These are phyloP conservation scores for Entomophthora muscae DNA, from an alignment of 371 early-diverging fungal genomes.

Conservation along the genomic window DNA sequence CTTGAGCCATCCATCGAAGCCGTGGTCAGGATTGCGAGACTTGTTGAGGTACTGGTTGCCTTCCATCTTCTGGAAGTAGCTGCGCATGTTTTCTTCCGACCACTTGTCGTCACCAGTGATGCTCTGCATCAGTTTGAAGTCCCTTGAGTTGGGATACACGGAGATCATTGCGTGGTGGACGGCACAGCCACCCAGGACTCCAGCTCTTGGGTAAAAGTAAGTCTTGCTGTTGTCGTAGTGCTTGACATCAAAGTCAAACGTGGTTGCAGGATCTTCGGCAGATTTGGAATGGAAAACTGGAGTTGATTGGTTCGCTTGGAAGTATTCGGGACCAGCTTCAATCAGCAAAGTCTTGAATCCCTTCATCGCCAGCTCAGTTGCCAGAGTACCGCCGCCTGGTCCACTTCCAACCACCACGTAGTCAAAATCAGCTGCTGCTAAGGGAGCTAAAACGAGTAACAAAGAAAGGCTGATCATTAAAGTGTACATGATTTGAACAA, in stretches of 20 bases:
- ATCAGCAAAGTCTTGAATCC: conserved; percentile 4
- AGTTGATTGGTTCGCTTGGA: no score
- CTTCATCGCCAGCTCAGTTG: not conserved
- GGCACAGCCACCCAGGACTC: conserved; percentile 4
- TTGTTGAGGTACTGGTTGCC: not conserved
- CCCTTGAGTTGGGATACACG: not conserved
- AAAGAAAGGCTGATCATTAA: no score
- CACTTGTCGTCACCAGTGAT: not conserved
- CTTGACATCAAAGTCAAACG: no score
- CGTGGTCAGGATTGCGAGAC: not conserved
- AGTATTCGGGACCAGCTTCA: conserved; percentile 1
- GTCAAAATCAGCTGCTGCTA: not conserved
- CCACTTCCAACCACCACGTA: conserved; percentile 6
- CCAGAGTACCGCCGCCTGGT: not conserved
- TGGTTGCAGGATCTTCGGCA: not conserved
- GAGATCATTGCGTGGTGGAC: conserved; percentile 3
- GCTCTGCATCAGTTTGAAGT: not conserved
- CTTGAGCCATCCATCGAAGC: conserved; percentile 4
- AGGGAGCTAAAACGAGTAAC: no score
- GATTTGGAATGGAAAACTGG: not conserved
- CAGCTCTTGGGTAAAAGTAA: not conserved
- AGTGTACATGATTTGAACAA: no score
- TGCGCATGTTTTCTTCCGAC: not conserved
- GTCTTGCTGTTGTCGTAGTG: not conserved
- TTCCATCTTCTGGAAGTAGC: conserved; percentile 5